These are phyloP conservation scores for Didymella sp. DNA, from an alignment of 2,329 filamentous ascomycete genomes.

Conservation along the genomic window DNA sequence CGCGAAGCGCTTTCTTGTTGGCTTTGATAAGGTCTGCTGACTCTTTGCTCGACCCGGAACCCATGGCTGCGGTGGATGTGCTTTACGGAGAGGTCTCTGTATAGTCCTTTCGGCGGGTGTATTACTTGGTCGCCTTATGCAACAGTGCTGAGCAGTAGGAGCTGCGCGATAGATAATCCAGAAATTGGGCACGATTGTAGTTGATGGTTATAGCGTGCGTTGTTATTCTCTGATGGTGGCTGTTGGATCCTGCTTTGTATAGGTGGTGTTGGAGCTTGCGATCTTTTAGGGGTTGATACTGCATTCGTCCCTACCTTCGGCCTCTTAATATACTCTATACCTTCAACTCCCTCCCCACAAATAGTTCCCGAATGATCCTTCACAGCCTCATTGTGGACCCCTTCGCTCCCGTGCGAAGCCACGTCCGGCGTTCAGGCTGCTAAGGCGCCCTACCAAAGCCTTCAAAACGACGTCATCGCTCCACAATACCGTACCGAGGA, in stretches of 20 bases:
- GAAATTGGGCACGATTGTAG: no score
- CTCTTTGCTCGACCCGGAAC: not conserved
- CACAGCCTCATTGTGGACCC: slow-evolving; percentile 1
- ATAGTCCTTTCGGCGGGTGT: not conserved
- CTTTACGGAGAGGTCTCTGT: not conserved
- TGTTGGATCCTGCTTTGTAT: not conserved
- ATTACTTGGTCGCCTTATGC: not conserved
- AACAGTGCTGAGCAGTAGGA: no score
- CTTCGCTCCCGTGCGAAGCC: not conserved
- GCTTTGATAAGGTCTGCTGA: not conserved
- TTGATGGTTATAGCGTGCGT: not conserved
- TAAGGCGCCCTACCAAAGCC: not conserved
- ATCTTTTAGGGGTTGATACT: no score
- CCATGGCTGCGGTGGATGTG: not conserved
- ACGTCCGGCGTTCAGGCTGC: not conserved
- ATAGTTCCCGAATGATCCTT: not conserved
- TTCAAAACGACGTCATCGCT: not conserved
- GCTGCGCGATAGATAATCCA: no score
- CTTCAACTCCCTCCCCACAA: not conserved
- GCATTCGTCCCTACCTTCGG: no score
- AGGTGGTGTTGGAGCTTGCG: not conserved
- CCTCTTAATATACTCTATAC: not conserved
- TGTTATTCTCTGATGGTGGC: not conserved
- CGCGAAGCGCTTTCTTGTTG: not conserved
- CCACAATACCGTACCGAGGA: not conserved